Percentiles rank a stretch among this genome's conserved stretches.
Evolutionary conservation across 345 rosid species (phyloP).

Genomic region (Dipteronia sinensis): DNA sequence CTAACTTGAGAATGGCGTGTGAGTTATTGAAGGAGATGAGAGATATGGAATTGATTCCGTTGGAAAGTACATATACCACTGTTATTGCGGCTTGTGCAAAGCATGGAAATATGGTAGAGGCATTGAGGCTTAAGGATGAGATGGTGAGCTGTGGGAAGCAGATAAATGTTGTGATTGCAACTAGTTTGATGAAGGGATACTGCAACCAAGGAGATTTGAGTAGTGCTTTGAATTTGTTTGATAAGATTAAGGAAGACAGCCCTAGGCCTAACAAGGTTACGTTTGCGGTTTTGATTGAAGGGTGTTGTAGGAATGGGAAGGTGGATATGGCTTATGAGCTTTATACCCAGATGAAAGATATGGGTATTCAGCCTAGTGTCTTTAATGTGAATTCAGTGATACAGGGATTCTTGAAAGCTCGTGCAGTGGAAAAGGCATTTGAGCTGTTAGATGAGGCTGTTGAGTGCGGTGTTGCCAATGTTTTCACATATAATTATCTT

Average conservation of each 20-base stretch:
- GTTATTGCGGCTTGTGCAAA: conserved; percentile 63
- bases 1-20: conserved; percentile 43
- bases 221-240: conserved; percentile 61
- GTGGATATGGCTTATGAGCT: conserved; percentile 63
- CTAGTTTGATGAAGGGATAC: conserved; percentile 68
- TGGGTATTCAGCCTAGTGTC: conserved; percentile 47
- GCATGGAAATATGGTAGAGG: conserved; percentile 60
- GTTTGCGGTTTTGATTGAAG: conserved; percentile 61
- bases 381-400: conserved; percentile 58
- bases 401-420: conserved; percentile 48
- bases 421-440: conserved; percentile 45
- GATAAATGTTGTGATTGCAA: conserved; percentile 58
- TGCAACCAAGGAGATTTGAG: conserved; percentile 50
- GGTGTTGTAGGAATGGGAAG: conserved; percentile 57
- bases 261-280: conserved; percentile 63
- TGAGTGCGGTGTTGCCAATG: conserved; percentile 52
- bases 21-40: conserved; percentile 65
- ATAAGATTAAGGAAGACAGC: conserved; percentile 57
- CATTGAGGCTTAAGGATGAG: conserved; percentile 72
- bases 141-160: conserved; percentile 63
- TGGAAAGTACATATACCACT: conserved; percentile 43
- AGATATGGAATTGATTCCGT: conserved; percentile 50
- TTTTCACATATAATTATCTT: conserved; percentile 52
- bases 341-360: conserved; percentile 57
- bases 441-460: conserved; percentile 58